A percentile compares a stretch with the other conserved stretches of the same genome.
Conservation (phyloP, 1,284 basidiomycete genomes). For the Cutaneotrichosporon daszewskae region DNA sequence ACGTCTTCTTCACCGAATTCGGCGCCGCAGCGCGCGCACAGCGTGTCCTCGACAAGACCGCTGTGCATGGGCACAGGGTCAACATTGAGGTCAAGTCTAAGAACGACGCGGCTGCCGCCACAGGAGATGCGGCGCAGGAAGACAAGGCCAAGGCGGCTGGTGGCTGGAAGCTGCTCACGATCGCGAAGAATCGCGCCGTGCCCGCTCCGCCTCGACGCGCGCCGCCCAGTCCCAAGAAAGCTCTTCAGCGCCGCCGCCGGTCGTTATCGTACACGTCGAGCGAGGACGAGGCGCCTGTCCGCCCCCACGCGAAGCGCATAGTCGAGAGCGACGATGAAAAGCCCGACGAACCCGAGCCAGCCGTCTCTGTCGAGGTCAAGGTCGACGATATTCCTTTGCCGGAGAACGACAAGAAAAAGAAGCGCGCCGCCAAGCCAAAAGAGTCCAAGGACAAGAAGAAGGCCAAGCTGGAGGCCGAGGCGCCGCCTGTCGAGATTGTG, state of each 20-base stretch:
- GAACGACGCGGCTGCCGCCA: conserved; percentile 8
- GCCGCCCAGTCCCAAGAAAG: conserved; percentile 15
- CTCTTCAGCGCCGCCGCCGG: conserved; percentile 12
- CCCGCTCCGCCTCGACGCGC: conserved; percentile 6
- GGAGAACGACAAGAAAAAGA: conserved; percentile 30
- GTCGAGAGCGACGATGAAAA: conserved; percentile 6
- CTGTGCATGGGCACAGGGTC: conserved; percentile 29
- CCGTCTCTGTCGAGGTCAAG: conserved; percentile 1
- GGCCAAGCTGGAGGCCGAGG: too few relatives aligned
- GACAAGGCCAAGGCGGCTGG: conserved; percentile 17
- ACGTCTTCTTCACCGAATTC: conserved; percentile 38
- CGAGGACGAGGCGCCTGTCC: conserved; percentile 15
- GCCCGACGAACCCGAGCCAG: not conserved
- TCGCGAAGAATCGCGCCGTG: conserved; percentile 32
- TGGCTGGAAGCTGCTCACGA: conserved; percentile 34
- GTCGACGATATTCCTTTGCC: conserved; percentile 11
- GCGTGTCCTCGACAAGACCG: conserved; percentile 33
- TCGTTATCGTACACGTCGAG: conserved; percentile 21
- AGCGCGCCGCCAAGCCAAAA: conserved; percentile 23
- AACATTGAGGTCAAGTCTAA: conserved; percentile 25
- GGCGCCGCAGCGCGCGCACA: conserved; percentile 26
- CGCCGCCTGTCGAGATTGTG: too few relatives aligned
- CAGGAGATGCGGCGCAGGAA: conserved; percentile 7
- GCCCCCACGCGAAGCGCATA: conserved; percentile 1
- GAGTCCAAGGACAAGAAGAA: conserved; percentile 9